Percentiles rank a stretch among this genome's conserved stretches.
Conservation (phyloP, 257 asterid genomes). For the Solanum lignicaule region DNA sequence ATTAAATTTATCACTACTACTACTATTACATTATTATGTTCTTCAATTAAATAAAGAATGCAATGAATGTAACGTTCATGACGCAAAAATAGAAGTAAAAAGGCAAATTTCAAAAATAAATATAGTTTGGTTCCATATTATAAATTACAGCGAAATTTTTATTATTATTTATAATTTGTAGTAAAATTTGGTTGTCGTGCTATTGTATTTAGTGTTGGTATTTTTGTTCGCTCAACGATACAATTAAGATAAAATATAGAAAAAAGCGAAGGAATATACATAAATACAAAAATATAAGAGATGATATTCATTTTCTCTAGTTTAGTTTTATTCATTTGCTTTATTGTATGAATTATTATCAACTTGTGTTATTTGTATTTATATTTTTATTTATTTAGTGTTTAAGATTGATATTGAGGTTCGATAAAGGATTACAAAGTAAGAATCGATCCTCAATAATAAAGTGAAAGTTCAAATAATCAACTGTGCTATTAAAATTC, state of each 20-base stretch:
- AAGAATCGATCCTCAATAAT: fast-evolving
- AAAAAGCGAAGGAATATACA: too few species aligned
- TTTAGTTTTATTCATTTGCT: background rate
- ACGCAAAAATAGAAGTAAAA: background rate
- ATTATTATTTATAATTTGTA: background rate
- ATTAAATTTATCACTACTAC: too few species aligned
- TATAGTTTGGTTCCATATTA: background rate
- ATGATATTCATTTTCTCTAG: background rate
- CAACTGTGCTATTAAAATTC: too few species aligned
- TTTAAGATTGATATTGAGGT: background rate
- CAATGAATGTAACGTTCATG: background rate
- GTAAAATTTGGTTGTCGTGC: background rate
- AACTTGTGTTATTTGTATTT: background rate
- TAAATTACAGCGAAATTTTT: background rate
- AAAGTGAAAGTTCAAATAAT: background rate
- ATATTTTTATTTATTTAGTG: background rate
- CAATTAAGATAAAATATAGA: background rate
- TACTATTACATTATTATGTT: background rate
- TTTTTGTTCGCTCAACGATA: background rate
- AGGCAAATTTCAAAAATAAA: background rate
- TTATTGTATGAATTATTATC: background rate
- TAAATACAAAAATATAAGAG: background rate
- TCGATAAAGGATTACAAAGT: background rate
- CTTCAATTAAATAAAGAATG: background rate
- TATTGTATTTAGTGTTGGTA: background rate